Conservation (phyloP, 2,329 filamentous ascomycete species). For the Passalora sequoiae region DNA sequence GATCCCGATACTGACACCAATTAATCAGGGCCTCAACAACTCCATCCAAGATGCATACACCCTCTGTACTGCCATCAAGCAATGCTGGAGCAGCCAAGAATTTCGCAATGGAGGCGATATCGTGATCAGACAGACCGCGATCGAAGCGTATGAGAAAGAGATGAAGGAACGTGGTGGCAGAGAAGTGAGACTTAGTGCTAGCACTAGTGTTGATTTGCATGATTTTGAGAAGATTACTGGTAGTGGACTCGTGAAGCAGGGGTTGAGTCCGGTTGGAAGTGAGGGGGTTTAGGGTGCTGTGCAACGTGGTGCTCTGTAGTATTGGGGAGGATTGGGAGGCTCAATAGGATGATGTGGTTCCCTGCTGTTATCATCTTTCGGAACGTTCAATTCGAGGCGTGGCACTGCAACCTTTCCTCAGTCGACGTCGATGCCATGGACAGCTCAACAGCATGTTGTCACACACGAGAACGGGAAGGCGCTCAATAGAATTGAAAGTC, state of each 20-base stretch:
- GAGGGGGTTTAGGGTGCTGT: no score
- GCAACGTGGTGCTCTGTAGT: no score
- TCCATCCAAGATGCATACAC: slow-evolving; percentile 34
- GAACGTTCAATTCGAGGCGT: no score
- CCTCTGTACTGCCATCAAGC: slow-evolving; percentile 2
- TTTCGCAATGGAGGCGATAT: neutral
- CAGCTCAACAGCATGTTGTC: no score
- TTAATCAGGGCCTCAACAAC: slow-evolving; percentile 44
- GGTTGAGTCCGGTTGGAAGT: neutral
- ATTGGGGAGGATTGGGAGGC: no score
- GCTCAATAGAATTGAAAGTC: no score
- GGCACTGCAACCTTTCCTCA: no score
- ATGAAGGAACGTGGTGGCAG: slow-evolving; percentile 13
- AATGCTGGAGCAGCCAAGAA: neutral
- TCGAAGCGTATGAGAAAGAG: slow-evolving; percentile 7
- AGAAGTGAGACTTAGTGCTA: slow-evolving; percentile 10
- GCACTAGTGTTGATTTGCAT: slow-evolving; percentile 8
- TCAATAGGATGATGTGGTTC: no score
- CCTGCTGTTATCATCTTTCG: no score
- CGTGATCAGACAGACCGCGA: neutral
- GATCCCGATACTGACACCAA: no score
- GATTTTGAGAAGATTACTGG: neutral
- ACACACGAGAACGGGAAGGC: no score
- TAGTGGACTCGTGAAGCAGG: slow-evolving; percentile 5
- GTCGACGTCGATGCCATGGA: no score